Evolutionary conservation across 2,329 filamentous ascomycete genomes (phyloP).

Genomic region (Beauveria australis): DNA sequence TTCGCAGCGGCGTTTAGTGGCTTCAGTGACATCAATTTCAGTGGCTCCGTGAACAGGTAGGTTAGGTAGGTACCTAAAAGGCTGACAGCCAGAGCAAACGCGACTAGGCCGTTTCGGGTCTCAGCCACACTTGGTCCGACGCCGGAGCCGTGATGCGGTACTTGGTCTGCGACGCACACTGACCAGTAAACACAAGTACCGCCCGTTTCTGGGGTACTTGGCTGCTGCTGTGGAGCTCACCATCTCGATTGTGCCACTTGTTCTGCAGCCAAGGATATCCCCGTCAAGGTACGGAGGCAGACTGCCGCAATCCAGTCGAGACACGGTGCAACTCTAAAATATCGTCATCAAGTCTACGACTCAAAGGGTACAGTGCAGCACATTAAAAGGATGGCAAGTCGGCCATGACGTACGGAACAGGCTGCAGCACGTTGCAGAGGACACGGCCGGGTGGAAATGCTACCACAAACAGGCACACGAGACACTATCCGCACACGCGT

Average conservation of each 20-base stretch:
- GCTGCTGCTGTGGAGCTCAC: not conserved
- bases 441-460: not conserved
- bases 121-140: not conserved
- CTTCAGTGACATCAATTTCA: too few relatives aligned
- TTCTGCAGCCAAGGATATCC: not conserved
- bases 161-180: not conserved
- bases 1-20: not conserved
- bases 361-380: too few relatives aligned
- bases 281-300: not conserved
- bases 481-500: not conserved
- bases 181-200: not conserved
- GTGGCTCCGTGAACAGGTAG: not conserved
- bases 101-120: not conserved
- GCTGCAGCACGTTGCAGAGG: not conserved
- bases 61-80: too few relatives aligned
- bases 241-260: constrained; percentile 4
- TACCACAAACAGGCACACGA: not conserved
- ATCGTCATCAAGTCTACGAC: too few relatives aligned
- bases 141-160: not conserved
- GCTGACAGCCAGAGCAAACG: not conserved
- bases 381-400: too few relatives aligned
- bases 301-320: not conserved
- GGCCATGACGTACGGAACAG: too few relatives aligned
- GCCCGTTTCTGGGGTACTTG: not conserved
- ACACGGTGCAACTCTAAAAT: not conserved